Evolutionary conservation across 306 rosid species (phyloP), one percentile per base, ranked within the genome.

Genomic region (Lathyrus sativus): DNA sequence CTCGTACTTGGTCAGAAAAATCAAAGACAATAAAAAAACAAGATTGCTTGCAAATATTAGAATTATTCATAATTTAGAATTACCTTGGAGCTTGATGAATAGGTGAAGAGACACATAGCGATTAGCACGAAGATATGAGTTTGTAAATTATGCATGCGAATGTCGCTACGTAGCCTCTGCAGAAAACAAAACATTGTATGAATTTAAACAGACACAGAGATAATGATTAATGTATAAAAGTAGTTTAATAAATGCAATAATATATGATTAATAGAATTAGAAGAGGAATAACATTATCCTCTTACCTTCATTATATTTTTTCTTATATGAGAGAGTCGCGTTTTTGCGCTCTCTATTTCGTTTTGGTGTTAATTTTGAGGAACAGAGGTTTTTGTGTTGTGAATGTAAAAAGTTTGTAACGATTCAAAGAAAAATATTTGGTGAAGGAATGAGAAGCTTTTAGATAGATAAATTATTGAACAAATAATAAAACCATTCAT

Each of bases 41-140:
- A 35, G 39, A 35, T 6, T 35, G 39, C 39, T 1, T 35, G 2
- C 31, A 13, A 56, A 13, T 31, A 64, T 43, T 28, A 1, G 6
- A 46, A 17, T 3, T 15, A 51, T 35, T 35, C 9, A 35, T 35
- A 35, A 35, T 35, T 35, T 35, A 35, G 38, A 26, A 26, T 7
- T 24, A 93, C 98, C 98, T 83, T 79, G 74, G 80, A 84, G 70
- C 84, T 24, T 51, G 74, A 74, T 3, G 90, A 82, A 74, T 29
- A 81, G 37, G 83, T 31, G 31, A 93, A 37, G 11, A 90, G 71
- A 68, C 76, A 88, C 50, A 85, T 39, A 9, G 83, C 75, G 71
- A 92, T 64, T 45, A 92, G 7, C 28, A 92, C 12, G 17, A 88
- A 49, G 58, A 77, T 26, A 24, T 65, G 85, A 51, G 79, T 71